These are phyloP conservation scores for Paraconiothyrium sp. DNA, from an alignment of 2,329 filamentous ascomycete species.

Conservation along the genomic window DNA sequence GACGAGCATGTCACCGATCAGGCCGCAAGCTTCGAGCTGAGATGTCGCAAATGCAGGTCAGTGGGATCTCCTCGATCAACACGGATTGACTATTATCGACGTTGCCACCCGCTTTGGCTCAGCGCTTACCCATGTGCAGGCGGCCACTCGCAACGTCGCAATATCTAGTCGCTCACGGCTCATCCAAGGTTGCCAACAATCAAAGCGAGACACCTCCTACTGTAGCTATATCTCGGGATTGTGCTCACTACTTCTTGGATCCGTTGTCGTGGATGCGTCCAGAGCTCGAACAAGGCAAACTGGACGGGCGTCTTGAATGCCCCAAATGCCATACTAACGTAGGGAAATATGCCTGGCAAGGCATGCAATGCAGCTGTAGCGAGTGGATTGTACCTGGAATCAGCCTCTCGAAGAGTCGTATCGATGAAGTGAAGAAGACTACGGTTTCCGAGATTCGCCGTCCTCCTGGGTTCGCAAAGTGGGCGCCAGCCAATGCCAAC, in stretches of 20 bases:
- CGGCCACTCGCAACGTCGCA: constrained; percentile 69
- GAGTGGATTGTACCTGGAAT: constrained; percentile 93
- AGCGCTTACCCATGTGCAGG: constrained; percentile 52
- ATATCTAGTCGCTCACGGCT: constrained; percentile 73
- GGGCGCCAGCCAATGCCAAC: constrained; percentile 19
- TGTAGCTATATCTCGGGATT: constrained; percentile 54
- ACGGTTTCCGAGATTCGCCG: constrained; percentile 42
- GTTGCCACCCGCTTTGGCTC: constrained; percentile 19
- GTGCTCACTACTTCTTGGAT: constrained; percentile 90
- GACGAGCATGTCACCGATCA: constrained; percentile 66
- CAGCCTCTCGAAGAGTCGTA: constrained; percentile 80
- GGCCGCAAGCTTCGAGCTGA: constrained; percentile 67
- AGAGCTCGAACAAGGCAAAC: constrained; percentile 80
- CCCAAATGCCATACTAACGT: constrained; percentile 86
- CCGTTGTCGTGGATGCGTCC: constrained; percentile 94
- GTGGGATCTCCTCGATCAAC: constrained; percentile 33
- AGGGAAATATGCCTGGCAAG: constrained; percentile 96
- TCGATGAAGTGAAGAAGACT: constrained; percentile 71
- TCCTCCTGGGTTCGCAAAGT: constrained; percentile 37
- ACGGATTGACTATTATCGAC: constrained; percentile 22
- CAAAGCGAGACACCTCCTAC: constrained; percentile 23
- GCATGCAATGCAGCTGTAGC: constrained; percentile 89
- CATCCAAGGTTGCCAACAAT: constrained; percentile 34
- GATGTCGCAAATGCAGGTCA: constrained; percentile 91
- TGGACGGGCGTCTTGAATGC: constrained; percentile 86